phyloP scores from a whole-genome alignment of 2,329 filamentous ascomycete species.

The Venturia pyrina region DNA sequence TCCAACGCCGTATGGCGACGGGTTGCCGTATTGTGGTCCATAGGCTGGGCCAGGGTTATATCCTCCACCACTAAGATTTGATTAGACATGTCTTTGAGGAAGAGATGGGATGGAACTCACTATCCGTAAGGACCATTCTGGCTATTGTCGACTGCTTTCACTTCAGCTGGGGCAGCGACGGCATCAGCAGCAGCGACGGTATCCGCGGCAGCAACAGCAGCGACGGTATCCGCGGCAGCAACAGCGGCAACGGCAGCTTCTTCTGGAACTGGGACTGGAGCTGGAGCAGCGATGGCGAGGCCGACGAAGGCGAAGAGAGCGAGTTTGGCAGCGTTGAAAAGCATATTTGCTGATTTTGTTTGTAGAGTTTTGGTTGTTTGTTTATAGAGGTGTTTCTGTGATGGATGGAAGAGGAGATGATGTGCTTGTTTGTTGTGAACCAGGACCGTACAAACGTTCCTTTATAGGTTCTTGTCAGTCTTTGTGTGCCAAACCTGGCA shows the following conservation, averaged over 20 bases:
- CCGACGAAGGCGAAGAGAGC: conserved; percentile 3
- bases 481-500: neutral
- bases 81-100: neutral
- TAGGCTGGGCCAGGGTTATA: conserved; percentile 1
- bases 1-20: neutral
- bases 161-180: neutral
- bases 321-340: conserved; percentile 6
- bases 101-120: neutral
- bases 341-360: neutral
- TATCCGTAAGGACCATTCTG: neutral
- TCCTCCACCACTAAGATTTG: neutral
- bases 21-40: neutral
- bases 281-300: conserved; percentile 3
- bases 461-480: neutral
- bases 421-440: neutral
- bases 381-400: neutral
- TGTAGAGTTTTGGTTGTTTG: neutral
- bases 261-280: neutral
- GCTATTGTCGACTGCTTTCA: neutral
- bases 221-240: neutral
- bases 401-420: conserved; percentile 3
- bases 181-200: neutral
- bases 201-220: neutral
- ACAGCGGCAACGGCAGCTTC: neutral
- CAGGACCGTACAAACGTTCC: neutral